phyloP scores from a whole-genome alignment of 441 rosid species.

The Raphanus hybrid region DNA sequence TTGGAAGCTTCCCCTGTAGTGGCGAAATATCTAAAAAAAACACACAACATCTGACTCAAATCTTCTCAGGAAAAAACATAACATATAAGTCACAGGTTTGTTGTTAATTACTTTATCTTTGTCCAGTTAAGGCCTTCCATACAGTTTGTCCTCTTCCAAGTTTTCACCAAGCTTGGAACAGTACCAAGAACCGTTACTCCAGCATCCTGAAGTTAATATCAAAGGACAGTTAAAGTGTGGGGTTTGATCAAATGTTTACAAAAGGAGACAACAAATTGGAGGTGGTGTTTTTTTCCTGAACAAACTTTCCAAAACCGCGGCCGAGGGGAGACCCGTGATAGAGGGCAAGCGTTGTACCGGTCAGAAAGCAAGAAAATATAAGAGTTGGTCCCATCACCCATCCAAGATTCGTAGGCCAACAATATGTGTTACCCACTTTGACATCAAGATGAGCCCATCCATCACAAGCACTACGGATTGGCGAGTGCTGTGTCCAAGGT shows the following conservation, averaged over 20 bases:
- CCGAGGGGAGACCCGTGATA: conserved; percentile 91
- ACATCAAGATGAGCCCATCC: conserved; percentile 69
- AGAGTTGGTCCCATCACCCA: conserved; percentile 92
- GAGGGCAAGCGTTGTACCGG: conserved; percentile 81
- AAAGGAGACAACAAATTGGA: conserved; percentile 19
- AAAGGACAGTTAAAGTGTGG: conserved; percentile 1
- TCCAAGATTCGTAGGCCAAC: conserved; percentile 96
- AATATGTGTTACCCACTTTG: conserved; percentile 60
- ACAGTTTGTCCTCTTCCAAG: conserved; percentile 74
- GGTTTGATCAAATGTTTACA: background rate
- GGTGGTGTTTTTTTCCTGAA: conserved; percentile 57
- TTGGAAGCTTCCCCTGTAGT: conserved; percentile 86
- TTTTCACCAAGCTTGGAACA: conserved; percentile 86
- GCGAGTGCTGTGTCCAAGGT: conserved; percentile 85
- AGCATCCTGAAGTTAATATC: conserved; percentile 64
- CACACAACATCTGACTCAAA: conserved; percentile 2
- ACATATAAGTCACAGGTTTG: background rate
- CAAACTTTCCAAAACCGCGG: conserved; percentile 79
- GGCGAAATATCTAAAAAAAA: conserved; percentile 54
- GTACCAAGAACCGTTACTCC: conserved; percentile 86
- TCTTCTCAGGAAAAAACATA: conserved; percentile 4
- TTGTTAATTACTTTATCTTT: conserved; percentile 56
- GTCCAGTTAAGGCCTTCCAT: conserved; percentile 86
- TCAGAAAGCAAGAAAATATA: conserved; percentile 65
- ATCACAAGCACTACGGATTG: conserved; percentile 70